These are phyloP conservation scores for Trypanosomatidae sp. DNA, from an alignment of 208 protist species.

Conservation along the genomic window DNA sequence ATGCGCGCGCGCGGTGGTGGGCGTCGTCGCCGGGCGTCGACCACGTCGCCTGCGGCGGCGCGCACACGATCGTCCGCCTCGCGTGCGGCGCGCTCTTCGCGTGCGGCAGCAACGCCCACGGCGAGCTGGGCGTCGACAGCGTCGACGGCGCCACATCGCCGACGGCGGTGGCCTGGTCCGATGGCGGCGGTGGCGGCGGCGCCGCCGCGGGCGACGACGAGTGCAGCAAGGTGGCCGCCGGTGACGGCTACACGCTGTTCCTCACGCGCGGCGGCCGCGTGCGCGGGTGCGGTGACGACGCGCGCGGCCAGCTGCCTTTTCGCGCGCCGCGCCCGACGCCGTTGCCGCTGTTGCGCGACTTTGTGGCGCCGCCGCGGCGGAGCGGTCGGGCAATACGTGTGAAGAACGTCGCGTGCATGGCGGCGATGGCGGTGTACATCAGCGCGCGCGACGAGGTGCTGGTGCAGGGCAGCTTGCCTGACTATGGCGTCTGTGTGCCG, in stretches of 20 bases:
- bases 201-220: conserved; percentile 8
- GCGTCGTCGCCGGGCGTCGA: conserved; percentile 8
- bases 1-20: conserved; percentile 35
- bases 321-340: conserved; percentile 53
- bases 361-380: too few species aligned
- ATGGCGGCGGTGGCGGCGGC: conserved; percentile 14
- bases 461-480: conserved; percentile 37
- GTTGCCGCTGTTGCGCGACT: conserved; percentile 31
- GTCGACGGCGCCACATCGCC: conserved; percentile 35
- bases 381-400: conserved; percentile 54
- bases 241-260: conserved; percentile 63
- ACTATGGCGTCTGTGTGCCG: conserved; percentile 39
- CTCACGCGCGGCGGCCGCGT: conserved; percentile 41
- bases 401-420: conserved; percentile 43
- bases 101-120: conserved; percentile 67
- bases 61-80: conserved; percentile 34
- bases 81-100: conserved; percentile 27
- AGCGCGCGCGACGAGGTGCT: conserved; percentile 43
- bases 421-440: conserved; percentile 26
- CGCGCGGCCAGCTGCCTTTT: conserved; percentile 39
- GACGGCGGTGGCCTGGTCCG: conserved; percentile 29
- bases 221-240: conserved; percentile 25
- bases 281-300: conserved; percentile 55
- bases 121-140: conserved; percentile 41
- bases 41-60: conserved; percentile 30